Evolutionary conservation across 805 yeast genomes (phyloP).

Genomic region (Alloascoidea hylecoeti): DNA sequence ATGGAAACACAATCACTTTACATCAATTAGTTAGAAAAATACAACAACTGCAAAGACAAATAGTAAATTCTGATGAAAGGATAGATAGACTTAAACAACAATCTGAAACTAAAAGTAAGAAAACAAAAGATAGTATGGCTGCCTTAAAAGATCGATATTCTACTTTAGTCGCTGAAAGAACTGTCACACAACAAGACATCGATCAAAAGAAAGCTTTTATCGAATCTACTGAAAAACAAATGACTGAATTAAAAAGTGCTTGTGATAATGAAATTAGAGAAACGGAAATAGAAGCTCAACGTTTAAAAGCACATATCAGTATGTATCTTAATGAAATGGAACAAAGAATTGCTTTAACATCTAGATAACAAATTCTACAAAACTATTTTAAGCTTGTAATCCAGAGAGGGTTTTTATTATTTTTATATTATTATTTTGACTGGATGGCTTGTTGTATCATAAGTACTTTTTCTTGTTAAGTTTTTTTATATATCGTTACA

Average conservation of each 20-base stretch:
- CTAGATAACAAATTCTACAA: no score
- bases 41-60: conserved; percentile 34
- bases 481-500: no score
- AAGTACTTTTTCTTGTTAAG: no score
- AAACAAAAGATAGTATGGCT: conserved; percentile 25
- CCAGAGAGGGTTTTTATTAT: no score
- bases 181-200: conserved; percentile 32
- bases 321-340: conserved; percentile 38
- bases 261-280: conserved; percentile 38
- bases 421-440: no score
- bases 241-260: conserved; percentile 22
- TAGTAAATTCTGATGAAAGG: conserved; percentile 32
- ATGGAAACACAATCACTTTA: conserved; percentile 21
- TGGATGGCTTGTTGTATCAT: no score
- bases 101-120: conserved; percentile 28
- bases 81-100: conserved; percentile 27
- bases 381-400: no score
- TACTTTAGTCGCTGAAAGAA: conserved; percentile 31
- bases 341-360: conserved; percentile 11
- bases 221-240: conserved; percentile 26
- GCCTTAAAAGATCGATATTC: conserved; percentile 31
- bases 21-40: conserved; percentile 27
- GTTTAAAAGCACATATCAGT: conserved; percentile 39
- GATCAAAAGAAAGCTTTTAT: conserved; percentile 33
- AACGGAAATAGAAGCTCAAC: conserved; percentile 37